These are phyloP conservation scores for Ascochyta pisi DNA, from an alignment of 2,329 filamentous ascomycete genomes.

Conservation along the genomic window DNA sequence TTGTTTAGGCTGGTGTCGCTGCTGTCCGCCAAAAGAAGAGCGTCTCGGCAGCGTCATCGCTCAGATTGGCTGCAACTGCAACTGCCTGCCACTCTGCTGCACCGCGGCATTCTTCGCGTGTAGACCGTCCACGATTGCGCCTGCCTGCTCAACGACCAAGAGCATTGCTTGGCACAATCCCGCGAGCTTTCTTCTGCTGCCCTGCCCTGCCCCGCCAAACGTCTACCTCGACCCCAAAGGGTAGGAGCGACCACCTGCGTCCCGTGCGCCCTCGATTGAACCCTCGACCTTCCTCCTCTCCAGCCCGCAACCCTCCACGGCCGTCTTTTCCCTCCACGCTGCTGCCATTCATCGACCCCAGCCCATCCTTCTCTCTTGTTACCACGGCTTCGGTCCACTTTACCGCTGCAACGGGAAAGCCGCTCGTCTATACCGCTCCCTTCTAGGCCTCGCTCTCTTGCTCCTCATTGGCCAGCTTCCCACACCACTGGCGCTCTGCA, in stretches of 20 bases:
- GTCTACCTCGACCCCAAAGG: conserved; percentile 30
- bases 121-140: conserved; percentile 22
- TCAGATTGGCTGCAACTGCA: conserved; percentile 15
- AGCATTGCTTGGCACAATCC: conserved; percentile 24
- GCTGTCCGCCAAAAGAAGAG: conserved; percentile 32
- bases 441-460: conserved; percentile 16
- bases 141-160: conserved; percentile 22
- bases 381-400: conserved; percentile 15
- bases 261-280: conserved; percentile 23
- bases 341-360: conserved; percentile 22
- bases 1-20: conserved; percentile 38
- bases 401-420: conserved; percentile 14
- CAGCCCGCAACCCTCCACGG: conserved; percentile 15
- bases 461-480: conserved; percentile 30
- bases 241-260: conserved; percentile 25
- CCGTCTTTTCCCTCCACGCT: conserved; percentile 23
- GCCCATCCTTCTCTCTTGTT: conserved; percentile 12
- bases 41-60: conserved; percentile 23
- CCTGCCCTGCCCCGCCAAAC: conserved; percentile 32
- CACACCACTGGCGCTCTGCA: conserved; percentile 33
- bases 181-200: conserved; percentile 27
- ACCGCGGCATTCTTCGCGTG: conserved; percentile 10
- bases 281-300: conserved; percentile 14
- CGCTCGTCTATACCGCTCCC: conserved; percentile 15
- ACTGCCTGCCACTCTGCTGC: conserved; percentile 16